phyloP scores from a whole-genome alignment of 1,284 basidiomycete species.

The Moesziomyces sp. region DNA sequence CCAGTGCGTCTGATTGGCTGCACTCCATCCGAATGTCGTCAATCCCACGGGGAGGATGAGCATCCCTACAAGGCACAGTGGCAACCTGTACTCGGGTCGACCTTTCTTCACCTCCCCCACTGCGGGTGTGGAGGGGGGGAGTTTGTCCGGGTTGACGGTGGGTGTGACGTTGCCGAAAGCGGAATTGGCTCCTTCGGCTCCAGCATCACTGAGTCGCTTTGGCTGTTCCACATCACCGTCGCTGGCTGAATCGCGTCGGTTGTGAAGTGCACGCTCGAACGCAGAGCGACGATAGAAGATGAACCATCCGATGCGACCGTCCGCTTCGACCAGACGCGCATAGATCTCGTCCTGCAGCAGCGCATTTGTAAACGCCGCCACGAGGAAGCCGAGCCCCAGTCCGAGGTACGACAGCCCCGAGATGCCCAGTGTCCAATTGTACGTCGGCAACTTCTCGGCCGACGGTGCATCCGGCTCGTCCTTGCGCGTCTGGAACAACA shows the following conservation, averaged over 20 bases:
- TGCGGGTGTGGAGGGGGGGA: not conserved
- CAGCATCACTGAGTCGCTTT: not conserved
- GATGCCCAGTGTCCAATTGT: conserved; percentile 68
- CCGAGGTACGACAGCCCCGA: conserved; percentile 69
- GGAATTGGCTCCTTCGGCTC: conserved; percentile 8
- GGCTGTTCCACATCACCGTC: conserved; percentile 4
- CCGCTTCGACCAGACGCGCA: conserved; percentile 45
- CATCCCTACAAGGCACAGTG: conserved; percentile 70
- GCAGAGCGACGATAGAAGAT: conserved; percentile 26
- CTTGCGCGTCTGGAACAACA: conserved; percentile 67
- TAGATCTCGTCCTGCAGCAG: conserved; percentile 70
- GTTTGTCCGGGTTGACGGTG: conserved; percentile 2
- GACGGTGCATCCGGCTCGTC: conserved; percentile 60
- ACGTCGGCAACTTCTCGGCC: conserved; percentile 65
- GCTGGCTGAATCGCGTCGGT: conserved; percentile 1
- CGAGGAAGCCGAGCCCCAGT: conserved; percentile 69
- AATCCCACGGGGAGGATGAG: conserved; percentile 69
- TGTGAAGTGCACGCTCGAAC: conserved; percentile 12
- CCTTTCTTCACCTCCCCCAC: conserved; percentile 34
- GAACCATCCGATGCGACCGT: conserved; percentile 45
- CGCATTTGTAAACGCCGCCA: conserved; percentile 67
- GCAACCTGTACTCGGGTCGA: conserved; percentile 63
- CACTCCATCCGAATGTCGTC: conserved; percentile 67
- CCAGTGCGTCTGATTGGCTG: conserved; percentile 47
- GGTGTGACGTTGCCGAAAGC: conserved; percentile 23